Evolutionary conservation across 2,329 filamentous ascomycete genomes (phyloP), one percentile per base, ranked within the genome.

Genomic region (Grosmannia penicillata): DNA sequence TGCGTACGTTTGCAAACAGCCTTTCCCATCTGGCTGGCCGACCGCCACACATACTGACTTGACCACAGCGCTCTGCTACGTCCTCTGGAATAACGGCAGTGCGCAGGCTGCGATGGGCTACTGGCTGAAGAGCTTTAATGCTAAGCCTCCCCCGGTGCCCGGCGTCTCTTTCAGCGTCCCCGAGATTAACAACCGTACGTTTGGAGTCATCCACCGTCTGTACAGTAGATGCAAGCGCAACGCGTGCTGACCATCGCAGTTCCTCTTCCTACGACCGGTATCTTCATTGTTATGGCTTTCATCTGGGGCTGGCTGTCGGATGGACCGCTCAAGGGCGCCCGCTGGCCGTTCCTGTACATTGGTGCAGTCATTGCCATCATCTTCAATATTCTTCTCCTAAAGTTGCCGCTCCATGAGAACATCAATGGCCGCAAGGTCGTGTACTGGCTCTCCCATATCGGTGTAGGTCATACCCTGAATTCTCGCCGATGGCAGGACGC

Each of bases 121-220:
- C 44, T 62, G 58, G 57, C 47, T 62, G 27, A 61, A 62, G 41
- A 58, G 54, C 39, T 61, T 61, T 45, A 56, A 59, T 25, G 43
- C 47, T 6, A 48, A 48, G 3, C 53, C 56, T 9, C 32, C 52
- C 24, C 57, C 59, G 4, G 50, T 61, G 1, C 57, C 57, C 0
- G 58, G 58, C 3, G 50, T 39, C 1, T 38, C 45, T 4, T 61
- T 51, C 39, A 48, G 54, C 1, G 46, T 58, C 3, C 19, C 50
- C 1, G 45, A 59, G 25, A 59, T 59, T 33, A 58, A 60, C 36
- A 52, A 56, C 32, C 41, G 55, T 58, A 36, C 45, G 54, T 47
- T 13, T 29, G n/a, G n/a, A n/a, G n/a, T n/a, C n/a, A n/a, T n/a
- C n/a, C n/a, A n/a, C n/a, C n/a, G n/a, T n/a, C n/a, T n/a, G n/a